Base-by-base conservation (phyloP, 2,329 filamentous ascomycete genomes). In the Alternaria brassicae region DNA sequence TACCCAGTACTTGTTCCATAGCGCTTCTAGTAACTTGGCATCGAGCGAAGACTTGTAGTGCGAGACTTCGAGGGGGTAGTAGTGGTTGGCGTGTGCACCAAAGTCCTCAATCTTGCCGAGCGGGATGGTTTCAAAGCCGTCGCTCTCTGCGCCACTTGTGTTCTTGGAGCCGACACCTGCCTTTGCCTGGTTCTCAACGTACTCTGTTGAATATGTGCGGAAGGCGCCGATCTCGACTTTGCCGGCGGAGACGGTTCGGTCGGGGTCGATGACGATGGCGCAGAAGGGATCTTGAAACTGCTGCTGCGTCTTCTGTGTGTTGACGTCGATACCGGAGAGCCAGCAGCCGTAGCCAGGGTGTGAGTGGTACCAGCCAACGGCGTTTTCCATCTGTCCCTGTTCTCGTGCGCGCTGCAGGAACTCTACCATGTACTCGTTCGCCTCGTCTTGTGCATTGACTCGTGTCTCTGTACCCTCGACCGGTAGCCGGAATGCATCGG, bases 1-100 rank as follows among this genome's bases (percentile, higher is more conserved):
- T 32, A 97, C 93, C 95, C 93, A 97, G 83, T 99, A 99, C 79
- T 98, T 98, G 82, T 97, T 97, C 95, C 95, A 98, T 28, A 99
- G 83, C 51, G 92, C 85, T 72, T 96, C 92, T 5, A 99, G 84
- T 23, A 99, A 84, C 70, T 93, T 90, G 2, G 89, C 86, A 79
- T 99, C 95, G 27, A 99, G 88, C 0, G 91, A 90, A 64, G 91
- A 95, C 81, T 98, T 98, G 85, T 92, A 99, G 79, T 96, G 92
- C 30, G 92, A 92, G 13, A 98, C 91, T 62, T 96, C 91, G 6
- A 99, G 85, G 13, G 90, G 85, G 79, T 99, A 99, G 82, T 99
- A 99, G 55, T 91, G 88, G 76, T 87, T 91, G 13, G 91, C 89
- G 76, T 99, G 94, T 0, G 93, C 93, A 62, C 95, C 95, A 75